Evolutionary conservation across 345 rosid species (phyloP), one percentile per base, ranked within the genome.

Genomic region (Gossypium mustelinum): DNA sequence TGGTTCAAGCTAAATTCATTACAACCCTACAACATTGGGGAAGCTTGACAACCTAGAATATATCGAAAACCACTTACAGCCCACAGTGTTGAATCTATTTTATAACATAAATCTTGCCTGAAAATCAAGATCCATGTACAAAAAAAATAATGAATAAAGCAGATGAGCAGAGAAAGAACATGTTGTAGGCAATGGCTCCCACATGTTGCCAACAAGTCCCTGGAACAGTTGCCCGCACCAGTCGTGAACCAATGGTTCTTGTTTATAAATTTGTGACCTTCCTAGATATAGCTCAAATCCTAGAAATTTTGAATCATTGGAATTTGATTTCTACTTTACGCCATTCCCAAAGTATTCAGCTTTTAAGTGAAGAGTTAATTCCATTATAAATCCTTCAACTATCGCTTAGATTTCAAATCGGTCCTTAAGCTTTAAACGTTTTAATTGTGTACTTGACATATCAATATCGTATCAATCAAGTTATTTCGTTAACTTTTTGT

Each of bases 161-260:
- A 60, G 6, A 56, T 68, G 77, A 73, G 27, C 79, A 76, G 14
- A 24, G 67, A 61, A 39, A 16, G 50, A 61, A 78, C 73, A 67
- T 77, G 75, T 68, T 74, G 73, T 55, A 11, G 58, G 75, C 70
- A 77, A 59, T 41, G 22, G 17, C 62, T 63, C 45, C 59, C 58
- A 18, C 76, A 52, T 79, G 81, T 61, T 27, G 79, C 82, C 80
- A 78, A 66, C 75, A 55, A 27, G 24, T 54, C 17, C 79, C 77
- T 43, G 11, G 20, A 43, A 24, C 59, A 64, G 3, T 48, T 58
- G 69, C 56, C 41, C 62, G 41, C 60, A 59, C 20, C 75, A 57
- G 51, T 48, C 25, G 68, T 11, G 34, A 47, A 44, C 16, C 9
- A 3, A 3, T 25, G 27, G 25, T 56, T 39, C 65, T 69, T 47